Evolutionary conservation across 306 rosid species (phyloP), one percentile per base, ranked within the genome.

Genomic region (Rosa chinensis): DNA sequence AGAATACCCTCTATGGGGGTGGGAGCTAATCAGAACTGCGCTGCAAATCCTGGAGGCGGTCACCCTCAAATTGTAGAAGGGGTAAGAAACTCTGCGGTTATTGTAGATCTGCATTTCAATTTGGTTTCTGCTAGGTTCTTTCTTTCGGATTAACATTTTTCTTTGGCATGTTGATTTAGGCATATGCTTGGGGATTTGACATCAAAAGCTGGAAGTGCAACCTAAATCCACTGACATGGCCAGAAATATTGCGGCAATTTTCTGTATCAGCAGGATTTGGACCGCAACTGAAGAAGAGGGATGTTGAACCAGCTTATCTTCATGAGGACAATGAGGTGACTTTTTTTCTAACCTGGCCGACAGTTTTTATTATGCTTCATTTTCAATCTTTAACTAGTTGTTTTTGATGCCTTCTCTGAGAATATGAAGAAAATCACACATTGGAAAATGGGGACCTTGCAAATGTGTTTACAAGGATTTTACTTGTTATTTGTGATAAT

Each of bases 191-290:
- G 97, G 97, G 97, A 58, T 92, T 90, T 88, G 91, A 90, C 73
- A 89, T 92, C 73, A 82, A 87, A 80, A 89, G 86, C 87, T 92
- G 97, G 96, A 89, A 84, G 78, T 80, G 28, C 25, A 89, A 85
- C 81, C 85, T 93, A 67, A 90, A 93, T 86, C 92, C 88, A 21
- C 86, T 90, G 83, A 93, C 97, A 64, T 93, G 96, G 96, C 97
- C 97, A 2, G 97, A 93, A 85, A 88, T 93, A 82, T 84, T 93
- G 88, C 89, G 96, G 48, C 96, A 93, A 66, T 87, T 93, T 66
- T 91, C 96, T 77, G 75, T 93, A 77, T 89, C 97, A 72, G 94
- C 90, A 8, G 94, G 97, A 63, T 90, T 88, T 81, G 97, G 97
- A 76, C 96, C 97, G 7, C 89, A 75, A 79, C 73, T 87, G 85